phyloP scores from a whole-genome alignment of 495 filamentous ascomycete genomes.

The Penicillium daleae region DNA sequence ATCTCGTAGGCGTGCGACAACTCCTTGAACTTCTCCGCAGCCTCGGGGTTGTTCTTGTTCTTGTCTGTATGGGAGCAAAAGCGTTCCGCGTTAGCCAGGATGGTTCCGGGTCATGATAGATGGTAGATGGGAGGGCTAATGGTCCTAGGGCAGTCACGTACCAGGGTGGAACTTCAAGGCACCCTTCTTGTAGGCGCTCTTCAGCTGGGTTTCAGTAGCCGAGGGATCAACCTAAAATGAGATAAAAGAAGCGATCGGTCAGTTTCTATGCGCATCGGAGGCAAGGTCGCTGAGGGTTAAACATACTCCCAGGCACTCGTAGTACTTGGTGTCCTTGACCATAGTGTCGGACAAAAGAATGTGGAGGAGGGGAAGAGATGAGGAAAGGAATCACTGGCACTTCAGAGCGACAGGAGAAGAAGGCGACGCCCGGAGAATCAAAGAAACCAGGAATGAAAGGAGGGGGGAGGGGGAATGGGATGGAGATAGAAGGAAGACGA shows the following conservation, averaged over 20 bases:
- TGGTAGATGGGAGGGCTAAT: background rate
- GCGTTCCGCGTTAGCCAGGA: constrained; percentile 1
- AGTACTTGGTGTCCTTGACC: constrained; percentile 89
- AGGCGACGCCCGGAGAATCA: constrained; percentile 4
- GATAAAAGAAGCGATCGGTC: constrained; percentile 27
- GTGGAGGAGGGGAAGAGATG: constrained; percentile 20
- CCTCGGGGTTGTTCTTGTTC: constrained; percentile 90
- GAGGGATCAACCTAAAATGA: constrained; percentile 66
- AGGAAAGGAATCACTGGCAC: constrained; percentile 12
- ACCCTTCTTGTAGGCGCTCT: constrained; percentile 88
- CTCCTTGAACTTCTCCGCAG: constrained; percentile 98
- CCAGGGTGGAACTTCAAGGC: constrained; percentile 91
- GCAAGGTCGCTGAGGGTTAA: background rate
- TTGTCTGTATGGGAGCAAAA: constrained; percentile 68
- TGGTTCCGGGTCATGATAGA: background rate
- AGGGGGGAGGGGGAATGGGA: constrained; percentile 18
- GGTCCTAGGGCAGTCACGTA: constrained; percentile 42
- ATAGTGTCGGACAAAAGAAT: constrained; percentile 51
- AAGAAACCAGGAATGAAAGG: constrained; percentile 12
- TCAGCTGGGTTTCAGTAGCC: constrained; percentile 77
- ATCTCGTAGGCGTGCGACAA: constrained; percentile 93
- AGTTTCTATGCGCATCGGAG: constrained; percentile 1
- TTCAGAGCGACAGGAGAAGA: constrained; percentile 15
- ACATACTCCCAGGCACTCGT: constrained; percentile 84
- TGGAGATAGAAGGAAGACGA: constrained; percentile 20